Conservation (phyloP, 1,139 yeast species). For the Yamadazyma jaroonii region DNA sequence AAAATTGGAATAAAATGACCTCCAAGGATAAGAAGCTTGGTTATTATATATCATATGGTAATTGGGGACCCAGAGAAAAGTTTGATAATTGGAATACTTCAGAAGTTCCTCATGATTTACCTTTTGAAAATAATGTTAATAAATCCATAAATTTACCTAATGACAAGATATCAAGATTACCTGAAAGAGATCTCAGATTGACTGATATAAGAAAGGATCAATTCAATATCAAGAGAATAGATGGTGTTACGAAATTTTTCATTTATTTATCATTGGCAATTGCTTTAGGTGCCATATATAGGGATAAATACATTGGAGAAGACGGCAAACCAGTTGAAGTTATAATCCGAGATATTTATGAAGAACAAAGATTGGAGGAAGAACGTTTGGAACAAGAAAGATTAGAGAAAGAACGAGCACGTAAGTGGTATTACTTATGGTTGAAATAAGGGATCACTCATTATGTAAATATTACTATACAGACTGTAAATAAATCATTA, state of each 20-base stretch:
- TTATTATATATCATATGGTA: conserved; percentile 59
- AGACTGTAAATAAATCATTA: neutral
- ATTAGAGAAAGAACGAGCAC: conserved; percentile 8
- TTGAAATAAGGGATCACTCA: conserved; percentile 9
- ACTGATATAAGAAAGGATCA: conserved; percentile 47
- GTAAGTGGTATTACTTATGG: conserved; percentile 32
- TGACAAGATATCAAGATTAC: conserved; percentile 22
- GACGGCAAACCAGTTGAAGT: conserved; percentile 45
- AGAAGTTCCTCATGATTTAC: conserved; percentile 52
- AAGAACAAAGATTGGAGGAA: conserved; percentile 25
- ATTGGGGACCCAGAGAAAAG: conserved; percentile 63
- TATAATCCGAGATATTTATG: conserved; percentile 36
- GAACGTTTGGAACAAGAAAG: conserved; percentile 10
- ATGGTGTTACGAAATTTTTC: conserved; percentile 52
- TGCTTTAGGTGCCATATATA: conserved; percentile 41
- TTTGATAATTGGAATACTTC: conserved; percentile 41
- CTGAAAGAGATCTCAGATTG: conserved; percentile 47
- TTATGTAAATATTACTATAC: conserved; percentile 4
- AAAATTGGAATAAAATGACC: conserved; percentile 49
- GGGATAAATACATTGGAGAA: conserved; percentile 51
- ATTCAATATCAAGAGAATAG: conserved; percentile 50
- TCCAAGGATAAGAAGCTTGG: conserved; percentile 47
- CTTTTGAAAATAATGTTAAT: conserved; percentile 42
- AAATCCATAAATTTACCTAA: neutral
- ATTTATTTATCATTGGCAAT: conserved; percentile 46